Evolutionary conservation across 345 rosid genomes (phyloP).

Genomic region (Hibiscus trionum): DNA sequence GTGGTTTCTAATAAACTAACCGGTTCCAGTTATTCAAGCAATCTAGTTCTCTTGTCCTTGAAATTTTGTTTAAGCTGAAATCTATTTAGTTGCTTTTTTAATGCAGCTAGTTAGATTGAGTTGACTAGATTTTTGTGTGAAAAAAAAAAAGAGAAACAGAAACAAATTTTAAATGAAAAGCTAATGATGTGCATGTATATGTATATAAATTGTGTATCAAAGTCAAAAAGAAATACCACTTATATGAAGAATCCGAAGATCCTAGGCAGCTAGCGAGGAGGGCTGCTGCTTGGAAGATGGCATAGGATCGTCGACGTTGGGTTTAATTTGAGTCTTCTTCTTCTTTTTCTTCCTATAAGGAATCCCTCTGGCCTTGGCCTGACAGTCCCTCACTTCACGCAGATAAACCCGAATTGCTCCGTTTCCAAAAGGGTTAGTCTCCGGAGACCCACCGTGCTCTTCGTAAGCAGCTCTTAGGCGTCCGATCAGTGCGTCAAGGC

Average conservation of each 20-base stretch:
- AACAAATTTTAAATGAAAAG: not conserved
- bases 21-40: not conserved
- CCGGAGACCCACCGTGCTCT: constrained; percentile 63
- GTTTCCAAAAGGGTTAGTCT: constrained; percentile 69
- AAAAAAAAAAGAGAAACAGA: not conserved
- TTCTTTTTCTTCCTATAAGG: constrained; percentile 66
- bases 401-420: constrained; percentile 66
- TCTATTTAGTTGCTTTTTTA: not conserved
- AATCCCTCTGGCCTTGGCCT: constrained; percentile 81
- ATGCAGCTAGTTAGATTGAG: not conserved
- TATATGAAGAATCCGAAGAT: constrained; percentile 18
- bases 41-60: not conserved
- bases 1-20: not conserved
- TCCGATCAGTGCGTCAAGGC: constrained; percentile 87
- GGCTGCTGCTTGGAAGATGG: constrained; percentile 22
- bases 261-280: not conserved
- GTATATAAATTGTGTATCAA: not conserved
- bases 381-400: constrained; percentile 70
- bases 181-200: not conserved
- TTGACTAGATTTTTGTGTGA: not conserved
- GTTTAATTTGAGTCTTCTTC: constrained; percentile 45
- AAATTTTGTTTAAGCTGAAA: not conserved
- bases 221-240: constrained; percentile 21
- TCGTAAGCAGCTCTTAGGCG: constrained; percentile 81
- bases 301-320: constrained; percentile 27